These are phyloP conservation scores for Uronychia setigera DNA, from an alignment of 73 alveolate species.

Conservation along the genomic window DNA sequence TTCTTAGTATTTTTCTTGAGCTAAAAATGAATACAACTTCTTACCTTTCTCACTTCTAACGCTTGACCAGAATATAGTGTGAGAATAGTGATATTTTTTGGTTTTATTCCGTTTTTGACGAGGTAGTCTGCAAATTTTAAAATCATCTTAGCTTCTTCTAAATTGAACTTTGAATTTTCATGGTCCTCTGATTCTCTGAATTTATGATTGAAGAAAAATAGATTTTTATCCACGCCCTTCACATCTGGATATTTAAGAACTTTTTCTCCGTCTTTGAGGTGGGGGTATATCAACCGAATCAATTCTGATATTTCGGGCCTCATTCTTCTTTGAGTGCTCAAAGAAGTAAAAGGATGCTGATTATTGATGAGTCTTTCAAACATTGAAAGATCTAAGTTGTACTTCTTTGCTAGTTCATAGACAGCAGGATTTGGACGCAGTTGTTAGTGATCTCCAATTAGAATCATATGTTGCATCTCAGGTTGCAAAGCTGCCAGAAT, in stretches of 20 bases:
- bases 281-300: conserved; percentile 37
- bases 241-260: conserved; percentile 20
- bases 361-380: conserved; percentile 92
- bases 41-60: conserved; percentile 22
- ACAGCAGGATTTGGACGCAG: conserved; percentile 85
- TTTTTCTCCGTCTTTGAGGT: conserved; percentile 23
- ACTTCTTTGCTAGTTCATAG: conserved; percentile 78
- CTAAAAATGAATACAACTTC: conserved; percentile 49
- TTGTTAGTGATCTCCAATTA: conserved; percentile 93
- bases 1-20: conserved; percentile 21
- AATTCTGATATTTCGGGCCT: conserved; percentile 77
- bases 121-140: conserved; percentile 65
- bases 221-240: conserved; percentile 19
- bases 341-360: conserved; percentile 66
- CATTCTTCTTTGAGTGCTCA: conserved; percentile 86
- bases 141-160: conserved; percentile 76
- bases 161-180: conserved; percentile 53
- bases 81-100: conserved; percentile 69
- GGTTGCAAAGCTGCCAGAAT: conserved; percentile 63
- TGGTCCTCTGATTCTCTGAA: conserved; percentile 65
- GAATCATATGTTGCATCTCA: conserved; percentile 71
- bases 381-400: conserved; percentile 82
- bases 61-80: conserved; percentile 81
- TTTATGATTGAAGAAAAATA: conserved; percentile 62
- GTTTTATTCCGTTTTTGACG: conserved; percentile 66